These are phyloP conservation scores for Inga laurina DNA, from an alignment of 306 rosid genomes.

Conservation along the genomic window DNA sequence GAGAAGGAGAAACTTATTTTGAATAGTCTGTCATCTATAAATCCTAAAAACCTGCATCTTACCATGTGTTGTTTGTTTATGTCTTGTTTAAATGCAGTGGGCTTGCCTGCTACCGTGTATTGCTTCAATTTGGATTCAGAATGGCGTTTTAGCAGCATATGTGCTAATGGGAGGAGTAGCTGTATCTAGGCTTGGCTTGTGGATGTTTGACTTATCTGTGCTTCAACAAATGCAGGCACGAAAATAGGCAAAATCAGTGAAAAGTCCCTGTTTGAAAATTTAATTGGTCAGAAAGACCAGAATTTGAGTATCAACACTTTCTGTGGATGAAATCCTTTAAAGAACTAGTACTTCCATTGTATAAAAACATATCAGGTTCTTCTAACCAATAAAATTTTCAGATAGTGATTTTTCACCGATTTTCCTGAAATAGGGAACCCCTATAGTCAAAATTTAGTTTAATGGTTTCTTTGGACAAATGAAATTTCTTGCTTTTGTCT, in stretches of 20 bases:
- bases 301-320: no score
- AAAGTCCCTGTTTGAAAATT: no score
- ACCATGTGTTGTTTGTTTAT: not conserved
- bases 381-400: no score
- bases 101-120: conserved; percentile 66
- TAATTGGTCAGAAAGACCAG: no score
- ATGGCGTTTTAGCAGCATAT: conserved; percentile 49
- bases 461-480: not conserved
- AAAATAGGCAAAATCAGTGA: not conserved
- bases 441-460: not conserved
- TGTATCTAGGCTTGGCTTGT: conserved; percentile 83
- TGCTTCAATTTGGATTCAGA: conserved; percentile 62
- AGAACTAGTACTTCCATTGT: no score
- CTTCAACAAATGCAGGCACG: conserved; percentile 92
- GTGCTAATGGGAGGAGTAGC: conserved; percentile 85
- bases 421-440: not conserved
- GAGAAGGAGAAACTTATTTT: not conserved
- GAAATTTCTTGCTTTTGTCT: not conserved
- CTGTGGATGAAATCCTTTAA: no score
- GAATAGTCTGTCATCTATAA: not conserved
- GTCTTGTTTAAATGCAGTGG: conserved; percentile 56
- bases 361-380: no score
- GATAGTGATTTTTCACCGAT: no score
- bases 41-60: not conserved
- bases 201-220: conserved; percentile 88